Base-by-base conservation (phyloP, 202 grass and related monocot genomes). In the Panicum hallii region DNA sequence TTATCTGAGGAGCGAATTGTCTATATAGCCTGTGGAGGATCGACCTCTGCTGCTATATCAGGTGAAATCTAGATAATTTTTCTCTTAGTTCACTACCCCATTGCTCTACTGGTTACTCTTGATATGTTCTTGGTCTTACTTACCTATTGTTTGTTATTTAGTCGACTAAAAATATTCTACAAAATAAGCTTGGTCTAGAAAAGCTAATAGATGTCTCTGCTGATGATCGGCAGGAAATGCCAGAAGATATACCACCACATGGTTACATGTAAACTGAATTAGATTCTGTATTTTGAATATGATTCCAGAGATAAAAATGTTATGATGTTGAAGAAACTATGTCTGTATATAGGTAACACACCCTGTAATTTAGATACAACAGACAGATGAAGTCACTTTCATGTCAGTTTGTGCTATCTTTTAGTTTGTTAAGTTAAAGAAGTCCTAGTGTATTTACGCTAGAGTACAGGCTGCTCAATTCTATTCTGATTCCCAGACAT, bases 31-130 rank as follows among this genome's bases (percentile, higher is more conserved):
- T 94, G 90, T 86, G 97, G 97, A n/a, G 97, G 97, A 65, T 99
- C 97, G 22, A 92, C 97, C 79, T 99, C 93, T 84, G 97, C 97
- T 88, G 93, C 97, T 63, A 86, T 99, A 89, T 92, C 97, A 88
- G 93, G 97, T 92, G 74, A 86, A 58, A 67, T 19, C 28, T 85
- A 14, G 32, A 80, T 13, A 16, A 38, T 48, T 77, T 53, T 54
- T 45, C 17, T 38, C 17, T 48, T 60, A n/a, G 23, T 84, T 17
- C 32, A 68, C n/a, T 74, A 8, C 5, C 53, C 13, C 74, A 46
- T 72, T 74, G 7, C 3, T 81, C 5, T 72, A 7, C 71, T 1
- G 1, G 23, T 14, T 38, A 72, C 54, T 32, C 36, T 77, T 72
- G 28, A 74, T 15, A 56, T 84, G 11, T 77, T 79, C 30, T 63